Evolutionary conservation across 2,329 filamentous ascomycete species (phyloP).

Genomic region (Pseudopyricularia cyperi): DNA sequence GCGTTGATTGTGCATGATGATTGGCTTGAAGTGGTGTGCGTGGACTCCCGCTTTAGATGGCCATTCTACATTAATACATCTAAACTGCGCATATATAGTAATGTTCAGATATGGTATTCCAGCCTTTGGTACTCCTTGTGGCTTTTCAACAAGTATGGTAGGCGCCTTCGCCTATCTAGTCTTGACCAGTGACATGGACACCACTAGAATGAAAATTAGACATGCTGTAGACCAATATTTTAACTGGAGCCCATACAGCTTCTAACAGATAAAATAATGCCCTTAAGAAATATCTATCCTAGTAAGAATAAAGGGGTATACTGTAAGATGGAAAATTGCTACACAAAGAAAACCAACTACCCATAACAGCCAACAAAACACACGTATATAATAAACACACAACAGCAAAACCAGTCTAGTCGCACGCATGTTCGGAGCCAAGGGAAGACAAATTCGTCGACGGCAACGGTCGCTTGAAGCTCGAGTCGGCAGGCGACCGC

Average conservation of each 20-base stretch:
- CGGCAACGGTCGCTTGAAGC: not conserved
- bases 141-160: no score
- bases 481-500: not conserved
- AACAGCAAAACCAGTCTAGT: not conserved
- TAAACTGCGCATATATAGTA: no score
- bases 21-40: no score
- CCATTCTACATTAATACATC: no score
- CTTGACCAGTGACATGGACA: no score
- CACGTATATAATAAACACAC: not conserved
- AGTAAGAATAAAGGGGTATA: slow-evolving; percentile 1
- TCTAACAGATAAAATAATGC: not conserved
- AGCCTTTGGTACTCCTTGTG: no score
- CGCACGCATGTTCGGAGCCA: not conserved
- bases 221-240: no score
- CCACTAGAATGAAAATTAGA: no score
- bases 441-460: not conserved
- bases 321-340: not conserved
- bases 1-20: no score
- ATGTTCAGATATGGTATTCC: no score
- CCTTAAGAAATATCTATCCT: not conserved
- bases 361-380: not conserved
- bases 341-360: not conserved
- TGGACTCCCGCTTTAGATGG: no score
- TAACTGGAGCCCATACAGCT: not conserved
- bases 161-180: no score